Evolutionary conservation across 306 rosid species (phyloP).

Genomic region (Vigna angularis): DNA sequence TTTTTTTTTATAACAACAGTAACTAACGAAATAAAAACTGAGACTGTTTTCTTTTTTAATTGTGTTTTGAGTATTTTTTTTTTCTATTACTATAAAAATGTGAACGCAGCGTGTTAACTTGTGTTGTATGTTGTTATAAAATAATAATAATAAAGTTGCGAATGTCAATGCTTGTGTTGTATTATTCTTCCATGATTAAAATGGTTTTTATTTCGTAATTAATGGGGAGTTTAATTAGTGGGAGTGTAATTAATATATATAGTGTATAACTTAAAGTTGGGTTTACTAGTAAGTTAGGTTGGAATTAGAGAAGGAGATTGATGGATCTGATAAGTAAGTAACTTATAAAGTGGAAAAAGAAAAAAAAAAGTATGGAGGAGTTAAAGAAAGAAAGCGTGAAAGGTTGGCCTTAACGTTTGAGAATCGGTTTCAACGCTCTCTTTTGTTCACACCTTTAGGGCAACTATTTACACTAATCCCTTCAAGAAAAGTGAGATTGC

Average conservation of each 20-base stretch:
- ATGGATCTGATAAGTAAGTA: constrained; percentile 18
- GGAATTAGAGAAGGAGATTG: constrained; percentile 45
- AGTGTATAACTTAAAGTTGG: constrained; percentile 17
- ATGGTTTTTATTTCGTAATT: constrained; percentile 10
- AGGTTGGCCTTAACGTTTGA: constrained; percentile 53
- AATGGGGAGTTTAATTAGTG: neutral
- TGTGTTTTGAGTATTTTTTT: too few species aligned
- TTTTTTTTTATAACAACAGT: too few species aligned
- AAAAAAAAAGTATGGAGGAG: constrained; percentile 22
- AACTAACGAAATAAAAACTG: too few species aligned
- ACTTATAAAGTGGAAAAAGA: constrained; percentile 39
- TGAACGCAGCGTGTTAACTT: too few species aligned
- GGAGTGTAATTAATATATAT: constrained; percentile 3
- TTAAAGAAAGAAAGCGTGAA: constrained; percentile 27
- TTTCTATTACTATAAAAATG: too few species aligned
- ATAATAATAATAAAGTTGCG: too few species aligned
- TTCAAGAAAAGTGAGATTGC: constrained; percentile 54
- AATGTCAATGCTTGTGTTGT: neutral
- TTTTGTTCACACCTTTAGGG: constrained; percentile 46
- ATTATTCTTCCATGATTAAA: constrained; percentile 24
- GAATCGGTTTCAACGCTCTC: constrained; percentile 54
- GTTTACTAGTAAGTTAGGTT: constrained; percentile 31
- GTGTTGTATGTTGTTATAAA: too few species aligned
- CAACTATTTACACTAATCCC: constrained; percentile 48
- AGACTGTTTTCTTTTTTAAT: too few species aligned